A percentile compares a stretch with the other conserved stretches of the same genome.
phyloP scores from a whole-genome alignment of 257 asterid species.

The Solanum clarkiae region DNA sequence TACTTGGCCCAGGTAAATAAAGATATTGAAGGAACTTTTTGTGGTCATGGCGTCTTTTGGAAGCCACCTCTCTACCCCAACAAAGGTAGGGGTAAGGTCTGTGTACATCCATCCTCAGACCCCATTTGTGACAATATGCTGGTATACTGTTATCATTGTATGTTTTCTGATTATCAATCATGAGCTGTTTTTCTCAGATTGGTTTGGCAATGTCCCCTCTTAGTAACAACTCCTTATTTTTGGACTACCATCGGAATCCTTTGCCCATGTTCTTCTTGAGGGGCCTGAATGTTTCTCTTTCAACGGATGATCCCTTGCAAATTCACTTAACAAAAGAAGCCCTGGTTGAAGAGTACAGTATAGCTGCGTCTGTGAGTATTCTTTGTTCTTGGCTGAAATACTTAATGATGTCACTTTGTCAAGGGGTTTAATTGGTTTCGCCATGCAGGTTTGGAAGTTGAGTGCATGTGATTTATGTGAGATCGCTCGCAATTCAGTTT shows the following conservation, averaged over 20 bases:
- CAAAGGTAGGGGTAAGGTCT: not conserved
- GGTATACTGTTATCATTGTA: not conserved
- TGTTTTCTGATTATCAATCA: not conserved
- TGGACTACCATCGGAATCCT: constrained; percentile 97
- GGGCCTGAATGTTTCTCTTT: constrained; percentile 91
- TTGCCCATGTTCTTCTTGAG: constrained; percentile 84
- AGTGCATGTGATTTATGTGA: constrained; percentile 93
- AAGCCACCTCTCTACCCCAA: not conserved
- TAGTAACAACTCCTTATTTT: constrained; percentile 91
- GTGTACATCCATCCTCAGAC: not conserved
- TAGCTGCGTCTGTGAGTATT: constrained; percentile 88
- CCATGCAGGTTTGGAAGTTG: constrained; percentile 79
- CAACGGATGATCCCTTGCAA: constrained; percentile 96
- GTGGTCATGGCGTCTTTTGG: not conserved
- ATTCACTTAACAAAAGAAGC: constrained; percentile 98
- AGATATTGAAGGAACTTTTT: not conserved
- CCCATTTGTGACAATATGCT: not conserved
- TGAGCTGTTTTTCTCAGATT: constrained; percentile 40
- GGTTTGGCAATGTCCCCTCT: constrained; percentile 98
- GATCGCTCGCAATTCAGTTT: constrained; percentile 95
- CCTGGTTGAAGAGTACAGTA: constrained; percentile 94
- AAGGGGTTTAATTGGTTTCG: not conserved
- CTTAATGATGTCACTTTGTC: not conserved
- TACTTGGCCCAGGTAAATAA: constrained; percentile 83
- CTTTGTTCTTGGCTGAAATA: not conserved